Percentiles rank a stretch among this genome's conserved stretches.
Conservation (phyloP, 306 rosid genomes). For the Prunus dulcis region DNA sequence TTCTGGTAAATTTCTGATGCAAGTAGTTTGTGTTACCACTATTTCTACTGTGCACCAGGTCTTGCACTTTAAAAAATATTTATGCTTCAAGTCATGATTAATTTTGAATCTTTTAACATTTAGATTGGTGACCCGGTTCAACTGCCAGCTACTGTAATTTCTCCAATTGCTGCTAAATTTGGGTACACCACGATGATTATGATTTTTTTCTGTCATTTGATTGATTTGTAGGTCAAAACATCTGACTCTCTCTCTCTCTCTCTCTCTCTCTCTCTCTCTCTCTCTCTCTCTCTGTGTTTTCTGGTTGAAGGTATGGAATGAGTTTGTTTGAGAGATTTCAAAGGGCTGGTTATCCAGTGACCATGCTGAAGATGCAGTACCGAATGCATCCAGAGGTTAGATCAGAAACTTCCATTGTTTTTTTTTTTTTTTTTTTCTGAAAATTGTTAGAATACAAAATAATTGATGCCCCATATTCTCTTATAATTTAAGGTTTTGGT, state of each 20-base stretch:
- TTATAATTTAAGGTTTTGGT: neutral
- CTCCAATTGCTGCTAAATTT: constrained; percentile 59
- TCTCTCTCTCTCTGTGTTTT: constrained; percentile 15
- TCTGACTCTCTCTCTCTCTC: neutral
- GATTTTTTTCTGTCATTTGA: neutral
- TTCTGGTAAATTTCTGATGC: constrained; percentile 58
- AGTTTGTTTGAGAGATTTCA: constrained; percentile 89
- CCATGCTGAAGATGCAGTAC: constrained; percentile 93
- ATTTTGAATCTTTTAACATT: neutral
- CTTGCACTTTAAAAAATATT: neutral
- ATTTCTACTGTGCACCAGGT: neutral
- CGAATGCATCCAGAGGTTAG: constrained; percentile 99
- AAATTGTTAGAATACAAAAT: neutral
- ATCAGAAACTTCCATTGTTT: constrained; percentile 10
- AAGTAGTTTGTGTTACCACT: constrained; percentile 1
- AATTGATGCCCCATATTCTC: neutral
- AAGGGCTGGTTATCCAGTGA: constrained; percentile 86
- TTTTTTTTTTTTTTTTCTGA: neutral
- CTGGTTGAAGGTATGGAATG: constrained; percentile 64
- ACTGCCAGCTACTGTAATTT: constrained; percentile 95
- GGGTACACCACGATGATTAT: constrained; percentile 43
- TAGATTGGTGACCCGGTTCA: constrained; percentile 98
- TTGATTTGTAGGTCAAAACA: constrained; percentile 2
- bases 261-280: neutral
- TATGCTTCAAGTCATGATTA: neutral